These are phyloP conservation scores for Boletus calvinii DNA, from an alignment of 1,284 basidiomycete species.

Conservation along the genomic window DNA sequence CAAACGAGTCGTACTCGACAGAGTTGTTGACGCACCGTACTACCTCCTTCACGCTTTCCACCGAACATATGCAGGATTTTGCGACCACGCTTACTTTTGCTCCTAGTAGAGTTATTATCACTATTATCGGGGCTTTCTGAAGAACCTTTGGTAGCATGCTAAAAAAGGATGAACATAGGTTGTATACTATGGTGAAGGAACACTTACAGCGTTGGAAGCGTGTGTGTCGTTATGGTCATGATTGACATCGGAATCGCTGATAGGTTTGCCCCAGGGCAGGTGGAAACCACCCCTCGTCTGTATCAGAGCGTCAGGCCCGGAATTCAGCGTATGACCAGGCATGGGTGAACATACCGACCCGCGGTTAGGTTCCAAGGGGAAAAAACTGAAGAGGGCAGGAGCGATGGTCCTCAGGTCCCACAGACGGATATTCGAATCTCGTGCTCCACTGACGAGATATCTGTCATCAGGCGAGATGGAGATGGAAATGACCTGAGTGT, in stretches of 20 bases:
- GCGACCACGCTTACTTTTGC: not conserved
- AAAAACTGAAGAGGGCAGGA: constrained; percentile 19
- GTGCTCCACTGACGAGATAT: constrained; percentile 18
- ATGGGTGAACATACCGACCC: constrained; percentile 7
- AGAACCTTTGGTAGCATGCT: not conserved
- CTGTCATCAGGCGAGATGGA: constrained; percentile 21
- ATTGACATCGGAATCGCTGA: not conserved
- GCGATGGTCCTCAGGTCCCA: constrained; percentile 18
- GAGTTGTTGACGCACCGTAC: constrained; percentile 8
- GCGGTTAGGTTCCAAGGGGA: constrained; percentile 16
- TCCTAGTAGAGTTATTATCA: not conserved
- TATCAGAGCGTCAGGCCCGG: not conserved
- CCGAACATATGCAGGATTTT: not conserved
- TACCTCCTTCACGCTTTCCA: not conserved
- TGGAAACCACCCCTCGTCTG: not conserved
- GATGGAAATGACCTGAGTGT: constrained; percentile 12
- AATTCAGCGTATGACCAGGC: not conserved
- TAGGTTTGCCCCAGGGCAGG: not conserved
- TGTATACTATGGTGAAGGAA: not conserved
- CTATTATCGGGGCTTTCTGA: not conserved
- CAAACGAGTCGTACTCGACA: not conserved
- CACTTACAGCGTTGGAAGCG: not conserved
- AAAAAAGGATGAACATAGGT: not conserved
- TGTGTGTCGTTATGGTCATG: not conserved
- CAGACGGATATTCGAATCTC: constrained; percentile 15